Percentiles rank a stretch among this genome's conserved stretches.
Conservation (phyloP, 1,284 basidiomycete genomes). For the Trichosporon ovoides region DNA sequence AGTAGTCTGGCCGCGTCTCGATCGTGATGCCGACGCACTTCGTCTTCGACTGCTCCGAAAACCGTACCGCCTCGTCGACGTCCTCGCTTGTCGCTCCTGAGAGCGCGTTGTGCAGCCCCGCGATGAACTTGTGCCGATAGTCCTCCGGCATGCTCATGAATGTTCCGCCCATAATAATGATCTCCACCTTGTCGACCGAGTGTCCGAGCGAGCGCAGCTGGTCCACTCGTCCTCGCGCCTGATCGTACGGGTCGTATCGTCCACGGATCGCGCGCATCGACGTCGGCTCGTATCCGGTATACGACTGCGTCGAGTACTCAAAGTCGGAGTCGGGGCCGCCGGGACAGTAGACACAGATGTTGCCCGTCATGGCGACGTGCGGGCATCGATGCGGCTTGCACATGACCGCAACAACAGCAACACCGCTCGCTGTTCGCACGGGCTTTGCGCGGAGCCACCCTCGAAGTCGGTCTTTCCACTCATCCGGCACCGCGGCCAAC, state of each 20-base stretch:
- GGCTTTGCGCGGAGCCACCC: slow-evolving; percentile 91
- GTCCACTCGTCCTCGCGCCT: slow-evolving; percentile 89
- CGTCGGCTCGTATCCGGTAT: slow-evolving; percentile 95
- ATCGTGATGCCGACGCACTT: slow-evolving; percentile 99
- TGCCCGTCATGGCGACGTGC: slow-evolving; percentile 99
- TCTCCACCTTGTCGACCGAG: slow-evolving; percentile 97
- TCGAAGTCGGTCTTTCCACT: slow-evolving; percentile 85
- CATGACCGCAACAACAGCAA: slow-evolving; percentile 99
- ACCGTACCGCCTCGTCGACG: slow-evolving; percentile 96
- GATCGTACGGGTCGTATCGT: slow-evolving; percentile 97
- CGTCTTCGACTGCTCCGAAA: slow-evolving; percentile 93
- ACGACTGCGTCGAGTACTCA: slow-evolving; percentile 98
- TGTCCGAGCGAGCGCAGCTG: slow-evolving; percentile 93
- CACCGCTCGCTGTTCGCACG: slow-evolving; percentile 94
- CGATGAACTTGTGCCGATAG: slow-evolving; percentile 88
- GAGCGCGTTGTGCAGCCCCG: slow-evolving; percentile 93
- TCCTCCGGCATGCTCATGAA: slow-evolving; percentile 99
- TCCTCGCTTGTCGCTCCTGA: slow-evolving; percentile 90
- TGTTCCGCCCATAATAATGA: slow-evolving; percentile 98
- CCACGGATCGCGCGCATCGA: slow-evolving; percentile 98
- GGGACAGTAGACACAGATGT: slow-evolving; percentile 99
- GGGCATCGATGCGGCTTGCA: slow-evolving; percentile 99
- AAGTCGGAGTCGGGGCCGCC: slow-evolving; percentile 99
- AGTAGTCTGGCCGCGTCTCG: slow-evolving; percentile 98
- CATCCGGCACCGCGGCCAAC: slow-evolving; percentile 95